Evolutionary conservation across 2,329 filamentous ascomycete genomes (phyloP).

Genomic region (Rutstroemia sp.): DNA sequence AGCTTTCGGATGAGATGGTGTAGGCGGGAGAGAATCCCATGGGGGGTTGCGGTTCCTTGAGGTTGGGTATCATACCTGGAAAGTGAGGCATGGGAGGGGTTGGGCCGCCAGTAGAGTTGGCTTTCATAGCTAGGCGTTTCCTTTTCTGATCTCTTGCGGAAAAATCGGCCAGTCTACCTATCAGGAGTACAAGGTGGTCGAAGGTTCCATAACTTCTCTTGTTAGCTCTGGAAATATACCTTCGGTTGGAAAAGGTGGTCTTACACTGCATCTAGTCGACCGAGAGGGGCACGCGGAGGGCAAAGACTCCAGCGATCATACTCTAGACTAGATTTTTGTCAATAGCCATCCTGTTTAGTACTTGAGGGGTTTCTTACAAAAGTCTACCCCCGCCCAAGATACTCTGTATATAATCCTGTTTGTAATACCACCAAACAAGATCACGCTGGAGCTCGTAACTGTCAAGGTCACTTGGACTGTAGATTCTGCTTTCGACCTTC

Average conservation of each 20-base stretch:
- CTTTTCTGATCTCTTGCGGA: constrained; percentile 67
- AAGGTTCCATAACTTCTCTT: constrained; percentile 70
- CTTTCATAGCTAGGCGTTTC: constrained; percentile 62
- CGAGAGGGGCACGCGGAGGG: constrained; percentile 74
- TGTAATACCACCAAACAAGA: constrained; percentile 91
- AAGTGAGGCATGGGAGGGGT: constrained; percentile 23
- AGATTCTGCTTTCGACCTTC: constrained; percentile 13
- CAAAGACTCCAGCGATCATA: constrained; percentile 80
- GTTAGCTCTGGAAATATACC: constrained; percentile 14
- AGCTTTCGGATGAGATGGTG: constrained; percentile 18
- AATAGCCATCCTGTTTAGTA: neutral
- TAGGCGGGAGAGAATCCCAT: constrained; percentile 24
- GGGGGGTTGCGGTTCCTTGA: constrained; percentile 22
- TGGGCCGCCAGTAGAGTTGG: constrained; percentile 26
- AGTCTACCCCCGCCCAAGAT: constrained; percentile 78
- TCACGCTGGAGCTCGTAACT: constrained; percentile 77
- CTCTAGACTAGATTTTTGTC: constrained; percentile 41
- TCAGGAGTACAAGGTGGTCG: constrained; percentile 77
- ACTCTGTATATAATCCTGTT: constrained; percentile 89
- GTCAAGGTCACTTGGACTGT: constrained; percentile 55
- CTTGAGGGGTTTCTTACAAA: constrained; percentile 55
- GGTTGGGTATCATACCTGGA: constrained; percentile 26
- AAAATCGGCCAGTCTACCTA: constrained; percentile 75
- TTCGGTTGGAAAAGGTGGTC: constrained; percentile 23
- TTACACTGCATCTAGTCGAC: constrained; percentile 65